Evolutionary conservation across 2,329 filamentous ascomycete genomes (phyloP).

Genomic region (Penicillium sp.): DNA sequence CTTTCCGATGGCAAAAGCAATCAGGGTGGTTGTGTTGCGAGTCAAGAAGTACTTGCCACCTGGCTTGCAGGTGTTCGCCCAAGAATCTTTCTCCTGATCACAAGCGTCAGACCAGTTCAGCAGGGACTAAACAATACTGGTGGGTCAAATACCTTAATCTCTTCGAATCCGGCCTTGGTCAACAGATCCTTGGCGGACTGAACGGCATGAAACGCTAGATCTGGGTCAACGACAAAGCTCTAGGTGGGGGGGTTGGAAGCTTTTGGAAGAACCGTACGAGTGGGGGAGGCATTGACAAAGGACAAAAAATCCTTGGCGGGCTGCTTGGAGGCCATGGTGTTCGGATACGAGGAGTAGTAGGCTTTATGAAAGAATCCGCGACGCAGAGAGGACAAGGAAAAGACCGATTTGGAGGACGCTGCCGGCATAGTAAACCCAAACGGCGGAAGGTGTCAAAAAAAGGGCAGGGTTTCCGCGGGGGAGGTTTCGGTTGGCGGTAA

Average conservation of each 20-base stretch:
- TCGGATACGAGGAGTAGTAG: constrained; percentile 9
- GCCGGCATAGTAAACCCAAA: constrained; percentile 7
- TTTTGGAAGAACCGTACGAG: constrained; percentile 55
- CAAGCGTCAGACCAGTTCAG: neutral
- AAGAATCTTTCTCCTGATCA: constrained; percentile 71
- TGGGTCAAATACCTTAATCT: constrained; percentile 58
- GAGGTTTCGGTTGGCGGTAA: constrained; percentile 15
- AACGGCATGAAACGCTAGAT: constrained; percentile 85
- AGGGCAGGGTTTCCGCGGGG: constrained; percentile 3
- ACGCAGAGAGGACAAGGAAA: constrained; percentile 7
- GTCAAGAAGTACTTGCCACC: constrained; percentile 97
- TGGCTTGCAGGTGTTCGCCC: constrained; percentile 70
- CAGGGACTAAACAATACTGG: neutral
- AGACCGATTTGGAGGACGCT: constrained; percentile 2
- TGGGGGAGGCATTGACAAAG: constrained; percentile 91
- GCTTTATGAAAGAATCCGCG: constrained; percentile 9
- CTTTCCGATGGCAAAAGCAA: constrained; percentile 84
- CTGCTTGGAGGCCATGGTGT: constrained; percentile 30
- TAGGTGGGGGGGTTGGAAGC: constrained; percentile 1
- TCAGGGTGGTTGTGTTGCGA: constrained; percentile 83
- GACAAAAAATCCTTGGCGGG: constrained; percentile 77
- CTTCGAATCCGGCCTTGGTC: constrained; percentile 74
- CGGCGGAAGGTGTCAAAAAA: constrained; percentile 5
- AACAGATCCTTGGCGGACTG: constrained; percentile 69
- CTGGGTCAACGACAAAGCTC: constrained; percentile 1